Base-by-base conservation (phyloP, 176 grass and related monocot species). In the Zoysia pacifica region DNA sequence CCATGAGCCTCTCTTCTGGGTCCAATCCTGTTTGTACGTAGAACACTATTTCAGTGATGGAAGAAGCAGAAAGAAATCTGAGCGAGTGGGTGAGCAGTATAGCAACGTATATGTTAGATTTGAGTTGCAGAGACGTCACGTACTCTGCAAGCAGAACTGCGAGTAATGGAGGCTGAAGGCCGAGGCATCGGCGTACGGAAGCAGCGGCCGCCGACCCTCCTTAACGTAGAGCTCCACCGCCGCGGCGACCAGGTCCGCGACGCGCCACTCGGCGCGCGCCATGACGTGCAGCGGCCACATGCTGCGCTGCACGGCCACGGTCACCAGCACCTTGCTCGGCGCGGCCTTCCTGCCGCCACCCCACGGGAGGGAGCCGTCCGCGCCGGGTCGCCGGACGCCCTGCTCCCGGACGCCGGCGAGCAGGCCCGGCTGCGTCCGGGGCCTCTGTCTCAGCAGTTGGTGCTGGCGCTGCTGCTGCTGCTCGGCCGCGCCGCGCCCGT, bases 121-220 rank as follows among this genome's bases (percentile, higher is more conserved):
- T 2, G n/a, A 4, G 81, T 11, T 35, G 48, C 43, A 39, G 74
- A n/a, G n/a, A 50, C 48, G 69, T 60, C 48, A 74, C 84, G 77
- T 84, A 97, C 90, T 67, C 70, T 93, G 87, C 65, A 93, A 72
- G 87, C 90, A 89, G 84, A 97, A 93, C 86, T 91, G 90, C 20
- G 93, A 97, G 84, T 89, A 91, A 70, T 97, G 90, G 67, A 97
- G 86, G 0, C 79, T 81, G 70, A 84, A 93, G 35, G 76, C 54
- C 5, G 88, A 47, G 5, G 87, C 67, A 15, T 90, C 85, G 11
- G 76, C n/a, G 6, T 82, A 73, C 16, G 82, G 77, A 76, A 90
- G 79, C 71, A 39, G 85, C 51, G 90, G 88, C 18, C 86, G 71
- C 15, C 93, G 77, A 6, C 79, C 63, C 75, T 97, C 90, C 69